Percentiles rank a stretch among this genome's conserved stretches.
Evolutionary conservation across 1,284 basidiomycete genomes (phyloP).

Genomic region (Sporisorium iseilematis-ciliati): DNA sequence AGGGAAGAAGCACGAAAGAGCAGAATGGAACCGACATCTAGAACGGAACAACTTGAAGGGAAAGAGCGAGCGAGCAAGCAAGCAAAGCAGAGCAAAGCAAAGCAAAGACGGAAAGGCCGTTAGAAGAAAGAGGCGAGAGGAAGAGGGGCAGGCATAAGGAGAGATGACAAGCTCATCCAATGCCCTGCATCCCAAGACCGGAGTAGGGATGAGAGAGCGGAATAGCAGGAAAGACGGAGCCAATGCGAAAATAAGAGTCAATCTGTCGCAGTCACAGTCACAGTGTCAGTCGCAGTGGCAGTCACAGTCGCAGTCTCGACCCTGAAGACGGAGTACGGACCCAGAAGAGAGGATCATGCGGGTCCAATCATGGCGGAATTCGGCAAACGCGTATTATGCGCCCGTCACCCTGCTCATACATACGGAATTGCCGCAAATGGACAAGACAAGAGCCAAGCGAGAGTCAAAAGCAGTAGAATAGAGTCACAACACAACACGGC

Average conservation of each 20-base stretch:
- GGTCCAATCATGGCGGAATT: conserved; percentile 8
- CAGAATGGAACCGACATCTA: too few species aligned
- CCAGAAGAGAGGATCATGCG: conserved; percentile 20
- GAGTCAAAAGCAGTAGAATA: too few species aligned
- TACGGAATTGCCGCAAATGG: background rate
- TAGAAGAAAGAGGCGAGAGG: too few species aligned
- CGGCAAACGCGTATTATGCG: conserved; percentile 11
- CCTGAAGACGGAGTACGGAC: conserved; percentile 4
- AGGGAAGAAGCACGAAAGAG: too few species aligned
- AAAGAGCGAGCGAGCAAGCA: too few species aligned
- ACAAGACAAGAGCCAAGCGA: background rate
- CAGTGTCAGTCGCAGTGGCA: too few species aligned
- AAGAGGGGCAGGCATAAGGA: background rate
- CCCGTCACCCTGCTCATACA: background rate
- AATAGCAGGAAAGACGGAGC: background rate
- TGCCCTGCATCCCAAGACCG: background rate
- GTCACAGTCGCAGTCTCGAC: conserved; percentile 4
- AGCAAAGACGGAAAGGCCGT: too few species aligned
- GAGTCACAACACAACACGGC: too few species aligned
- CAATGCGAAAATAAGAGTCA: background rate
- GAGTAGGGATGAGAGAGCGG: background rate
- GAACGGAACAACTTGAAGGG: too few species aligned
- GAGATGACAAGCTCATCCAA: background rate
- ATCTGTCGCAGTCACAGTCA: too few species aligned
- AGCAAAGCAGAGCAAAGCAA: too few species aligned